Base-by-base conservation (phyloP, 176 grass and related monocot species). In the Eremochloa ophiuroides region DNA sequence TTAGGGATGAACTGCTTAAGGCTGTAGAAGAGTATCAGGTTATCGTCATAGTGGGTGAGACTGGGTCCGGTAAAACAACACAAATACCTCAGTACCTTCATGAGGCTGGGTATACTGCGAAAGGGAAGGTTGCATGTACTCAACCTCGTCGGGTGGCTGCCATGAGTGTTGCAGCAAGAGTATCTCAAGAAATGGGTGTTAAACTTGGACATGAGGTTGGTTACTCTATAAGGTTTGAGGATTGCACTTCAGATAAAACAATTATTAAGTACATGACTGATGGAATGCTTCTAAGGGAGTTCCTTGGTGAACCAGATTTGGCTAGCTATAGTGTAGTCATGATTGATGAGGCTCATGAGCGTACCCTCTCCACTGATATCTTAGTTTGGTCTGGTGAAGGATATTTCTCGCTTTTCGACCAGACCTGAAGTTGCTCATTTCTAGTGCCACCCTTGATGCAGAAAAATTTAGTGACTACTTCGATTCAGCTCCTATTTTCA, bases 41-140 rank as follows among this genome's bases (percentile, higher is more conserved):
- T 55, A 82, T 98, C 59, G 87, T 98, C 75, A 94, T 98, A 79
- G 95, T 98, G 69, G 95, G 95, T 88, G 95, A 98, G 83, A 98
- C 95, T 26, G 95, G 92, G 56, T 98, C 95, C 71, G 95, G 95
- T 46, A 98, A 98, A 72, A 98, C 95, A 30, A 98, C 95, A 25
- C 95, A 98, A 81, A 98, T 98, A 85, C 95, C 95, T 40, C 95
- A 98, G 69, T 98, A 94, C 83, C 88, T 98, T 69, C 95, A 98
- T 69, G 95, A 98, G 81, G 90, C 92, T 91, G 95, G 95, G 51
- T 98, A 87, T 70, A 93, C 92, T 47, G 88, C 91, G 41, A 82
- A 75, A 73, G 90, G 95, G 68, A 92, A 87, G 92, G 80, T 98
- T 73, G 92, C 89, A 72, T 98, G 95, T 50, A 98, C 95, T 41